Percentiles rank a stretch among this genome's conserved stretches.
Evolutionary conservation across 2,329 filamentous ascomycete genomes (phyloP).

Genomic region (Catunica adiposa): DNA sequence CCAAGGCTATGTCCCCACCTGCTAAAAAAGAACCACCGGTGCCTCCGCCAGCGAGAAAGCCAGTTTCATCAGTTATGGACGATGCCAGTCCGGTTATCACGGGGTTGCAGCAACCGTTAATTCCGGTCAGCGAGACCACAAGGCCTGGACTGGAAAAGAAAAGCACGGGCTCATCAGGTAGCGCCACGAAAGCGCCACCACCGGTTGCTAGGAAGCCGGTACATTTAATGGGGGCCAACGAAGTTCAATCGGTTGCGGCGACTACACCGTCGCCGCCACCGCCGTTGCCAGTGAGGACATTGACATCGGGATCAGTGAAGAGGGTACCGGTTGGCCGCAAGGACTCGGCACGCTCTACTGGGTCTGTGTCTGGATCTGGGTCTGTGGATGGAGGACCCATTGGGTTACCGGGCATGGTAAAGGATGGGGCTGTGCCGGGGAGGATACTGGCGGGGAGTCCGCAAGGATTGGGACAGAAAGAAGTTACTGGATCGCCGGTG

Average conservation of each 20-base stretch:
- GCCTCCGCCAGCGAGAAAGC: not conserved
- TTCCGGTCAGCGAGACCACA: not conserved
- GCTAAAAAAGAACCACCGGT: conserved; percentile 12
- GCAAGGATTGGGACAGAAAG: not conserved
- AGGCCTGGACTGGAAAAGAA: not conserved
- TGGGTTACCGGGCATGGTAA: conserved; percentile 6
- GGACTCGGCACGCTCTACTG: not conserved
- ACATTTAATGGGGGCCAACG: conserved; percentile 24
- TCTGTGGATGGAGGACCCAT: not conserved
- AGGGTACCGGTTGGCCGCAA: conserved; percentile 4
- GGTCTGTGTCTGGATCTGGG: not conserved
- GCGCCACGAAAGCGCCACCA: conserved; percentile 24
- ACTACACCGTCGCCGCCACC: not conserved
- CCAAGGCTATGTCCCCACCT: conserved; percentile 15
- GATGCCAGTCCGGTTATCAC: not conserved
- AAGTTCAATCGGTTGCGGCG: not conserved
- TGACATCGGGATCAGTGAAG: not conserved
- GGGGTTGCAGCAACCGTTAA: conserved; percentile 11
- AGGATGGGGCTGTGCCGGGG: not conserved
- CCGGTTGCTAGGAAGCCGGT: conserved; percentile 48
- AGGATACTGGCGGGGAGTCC: not conserved
- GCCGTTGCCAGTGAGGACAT: not conserved
- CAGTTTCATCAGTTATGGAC: conserved; percentile 15
- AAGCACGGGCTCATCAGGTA: not conserved
- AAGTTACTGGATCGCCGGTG: not conserved